Base-by-base conservation (phyloP, 305 asterid species). In the Fraxinus ornus region DNA sequence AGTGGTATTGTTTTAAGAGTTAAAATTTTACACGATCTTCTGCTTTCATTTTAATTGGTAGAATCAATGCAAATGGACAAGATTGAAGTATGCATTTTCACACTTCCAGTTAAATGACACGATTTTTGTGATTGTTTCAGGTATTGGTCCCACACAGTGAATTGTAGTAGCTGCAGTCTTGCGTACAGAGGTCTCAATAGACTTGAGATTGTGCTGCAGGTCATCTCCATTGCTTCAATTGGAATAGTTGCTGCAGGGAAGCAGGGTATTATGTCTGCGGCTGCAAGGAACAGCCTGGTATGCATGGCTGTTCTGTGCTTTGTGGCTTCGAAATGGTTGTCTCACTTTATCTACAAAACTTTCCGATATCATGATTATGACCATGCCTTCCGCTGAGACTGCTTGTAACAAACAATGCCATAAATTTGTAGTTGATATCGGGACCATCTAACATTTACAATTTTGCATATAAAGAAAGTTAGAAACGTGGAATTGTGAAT, bases 291-390 rank as follows among this genome's bases (percentile, higher is more conserved):
- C 62, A 28, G 84, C 26, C 70, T 92, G 82, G 93, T 89, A 76
- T 80, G 85, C 7, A 19, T 81, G 80, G 95, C 97, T 60, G 82
- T 95, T 4, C 24, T 95, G n/a, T 90, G 94, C 88, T 93, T 95
- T 79, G 76, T 89, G 83, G 95, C 92, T 82, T 92, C 98, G 6
- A 94, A 89, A 85, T 93, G 96, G 98, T 89, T 93, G 57, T 90
- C 98, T 13, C 91, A 90, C 84, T 92, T 95, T 81, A 83, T 91
- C 85, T 89, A 93, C 95, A 94, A 88, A 81, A 94, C 79, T 62
- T 95, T 95, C 89, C 91, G 84, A 49, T 94, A 85, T 90, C 99
- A 95, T 78, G 97, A 95, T 88, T 95, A 95, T 33, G 94, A 91
- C 55, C 99, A 94, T 75, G 99, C 99, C 79, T 92, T 93, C 75